Base-by-base conservation (phyloP, 257 asterid genomes). In the Capsicum chinense region DNA sequence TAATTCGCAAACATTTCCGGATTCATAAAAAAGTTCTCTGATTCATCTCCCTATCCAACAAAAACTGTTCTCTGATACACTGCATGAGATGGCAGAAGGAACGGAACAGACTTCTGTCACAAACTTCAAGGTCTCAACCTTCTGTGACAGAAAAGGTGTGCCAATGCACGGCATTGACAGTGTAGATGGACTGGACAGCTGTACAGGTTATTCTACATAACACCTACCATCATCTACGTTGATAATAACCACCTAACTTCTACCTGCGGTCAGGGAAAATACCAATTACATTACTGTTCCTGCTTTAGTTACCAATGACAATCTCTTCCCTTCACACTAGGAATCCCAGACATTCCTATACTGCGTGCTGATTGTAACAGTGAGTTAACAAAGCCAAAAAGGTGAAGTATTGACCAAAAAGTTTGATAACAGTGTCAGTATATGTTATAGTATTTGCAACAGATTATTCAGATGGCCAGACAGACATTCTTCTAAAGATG, bases 11-110 rank as follows among this genome's bases (percentile, higher is more conserved):
- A 68, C 76, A 37, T 68, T 68, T 68, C 48, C 12, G 12, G 56
- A n/a, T 35, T 17, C 79, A 21, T 70, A 9, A 42, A 70, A 5
- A 9, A 16, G 50, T 70, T 42, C 35, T 70, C 13, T 70, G 79
- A 70, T 70, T 70, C 56, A 70, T 70, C 56, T 42, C 35, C 79
- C 15, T 16, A 69, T 42, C 79, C 79, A 69, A 69, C 79, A 69
- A 47, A 39, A 44, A 7, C 33, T 69, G 33, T 69, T 33, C 56
- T 69, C 79, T 21, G 14, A 44, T 35, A 39, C 35, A 42, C 56
- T 69, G 79, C 56, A 42, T 42, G 79, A 15, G 79, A 69, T 69
- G 26, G 7, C 15, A 69, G 15, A 42, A 66, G 79, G 56, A 69
- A 42, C 6, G 42, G 79, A 69, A 69, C 79, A 69, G 56, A 15